Evolutionary conservation across 23 red algal genomes (phyloP).

Genomic region (Cyanidium caldarium): DNA sequence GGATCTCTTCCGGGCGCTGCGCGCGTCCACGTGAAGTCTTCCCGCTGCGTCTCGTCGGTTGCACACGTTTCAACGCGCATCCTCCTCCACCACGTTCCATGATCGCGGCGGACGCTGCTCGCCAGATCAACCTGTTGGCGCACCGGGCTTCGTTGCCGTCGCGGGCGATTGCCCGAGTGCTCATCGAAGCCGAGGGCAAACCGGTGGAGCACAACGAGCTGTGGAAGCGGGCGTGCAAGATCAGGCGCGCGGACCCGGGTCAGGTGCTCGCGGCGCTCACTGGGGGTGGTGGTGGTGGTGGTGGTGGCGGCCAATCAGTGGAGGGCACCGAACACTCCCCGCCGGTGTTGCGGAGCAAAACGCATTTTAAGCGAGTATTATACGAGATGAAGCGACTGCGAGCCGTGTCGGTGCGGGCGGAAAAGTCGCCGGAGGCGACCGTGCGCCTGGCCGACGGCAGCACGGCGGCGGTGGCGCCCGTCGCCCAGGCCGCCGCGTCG

Average conservation of each 20-base stretch:
- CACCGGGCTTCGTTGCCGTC: neutral
- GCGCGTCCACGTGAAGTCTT: no score
- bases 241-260: neutral
- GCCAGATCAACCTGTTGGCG: no score
- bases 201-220: neutral
- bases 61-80: no score
- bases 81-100: no score
- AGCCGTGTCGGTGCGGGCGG: neutral
- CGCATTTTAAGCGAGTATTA: neutral
- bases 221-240: neutral
- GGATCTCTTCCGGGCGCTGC: no score
- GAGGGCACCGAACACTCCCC: neutral
- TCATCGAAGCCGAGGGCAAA: neutral
- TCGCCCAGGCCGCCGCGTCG: no score
- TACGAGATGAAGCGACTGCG: slow-evolving; percentile 4
- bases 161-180: neutral
- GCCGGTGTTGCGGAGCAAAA: neutral
- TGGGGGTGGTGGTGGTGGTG: no score
- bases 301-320: no score
- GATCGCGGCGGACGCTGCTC: no score
- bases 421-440: neutral
- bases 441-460: no score
- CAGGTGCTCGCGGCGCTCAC: neutral
- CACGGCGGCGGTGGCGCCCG: no score
- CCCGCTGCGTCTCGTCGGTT: no score